A percentile compares a stretch with the other conserved stretches of the same genome.
phyloP scores from a whole-genome alignment of 805 yeast species.

The Ogataea chonburiensis region DNA sequence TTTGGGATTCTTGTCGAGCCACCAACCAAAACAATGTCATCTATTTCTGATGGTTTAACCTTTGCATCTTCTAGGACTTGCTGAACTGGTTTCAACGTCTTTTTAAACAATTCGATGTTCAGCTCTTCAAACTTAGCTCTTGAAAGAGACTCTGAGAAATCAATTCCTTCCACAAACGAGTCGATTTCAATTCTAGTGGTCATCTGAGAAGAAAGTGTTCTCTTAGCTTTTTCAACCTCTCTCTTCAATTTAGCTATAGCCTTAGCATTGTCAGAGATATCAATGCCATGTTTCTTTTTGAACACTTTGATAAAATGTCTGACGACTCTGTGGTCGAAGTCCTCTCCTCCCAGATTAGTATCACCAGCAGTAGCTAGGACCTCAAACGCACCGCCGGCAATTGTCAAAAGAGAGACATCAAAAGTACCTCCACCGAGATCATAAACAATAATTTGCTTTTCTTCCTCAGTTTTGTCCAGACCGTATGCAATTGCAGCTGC shows the following conservation, averaged over 20 bases:
- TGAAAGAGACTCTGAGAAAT: constrained; percentile 90
- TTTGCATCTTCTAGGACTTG: constrained; percentile 94
- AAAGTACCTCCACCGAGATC: constrained; percentile 98
- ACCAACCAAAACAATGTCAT: constrained; percentile 96
- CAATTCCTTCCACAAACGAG: constrained; percentile 91
- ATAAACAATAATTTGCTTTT: constrained; percentile 86
- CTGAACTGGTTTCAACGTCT: constrained; percentile 94
- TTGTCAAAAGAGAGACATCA: constrained; percentile 74
- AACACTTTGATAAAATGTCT: constrained; percentile 83
- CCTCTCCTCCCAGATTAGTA: constrained; percentile 85
- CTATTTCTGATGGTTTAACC: constrained; percentile 79
- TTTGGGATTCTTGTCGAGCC: constrained; percentile 99
- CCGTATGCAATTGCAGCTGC: constrained; percentile 99
- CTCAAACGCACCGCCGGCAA: constrained; percentile 79
- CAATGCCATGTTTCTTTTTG: constrained; percentile 90
- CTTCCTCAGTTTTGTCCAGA: constrained; percentile 76
- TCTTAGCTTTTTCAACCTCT: constrained; percentile 97
- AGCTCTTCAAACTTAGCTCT: constrained; percentile 98
- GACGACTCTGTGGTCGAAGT: constrained; percentile 76
- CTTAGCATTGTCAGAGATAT: constrained; percentile 75
- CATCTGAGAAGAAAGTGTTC: constrained; percentile 92
- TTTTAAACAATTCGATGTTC: constrained; percentile 88
- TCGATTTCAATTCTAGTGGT: constrained; percentile 96
- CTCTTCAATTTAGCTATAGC: constrained; percentile 93
- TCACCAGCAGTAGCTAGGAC: constrained; percentile 82